These are phyloP conservation scores for Metarhizium humberi DNA, from an alignment of 2,329 filamentous ascomycete species.

Conservation along the genomic window DNA sequence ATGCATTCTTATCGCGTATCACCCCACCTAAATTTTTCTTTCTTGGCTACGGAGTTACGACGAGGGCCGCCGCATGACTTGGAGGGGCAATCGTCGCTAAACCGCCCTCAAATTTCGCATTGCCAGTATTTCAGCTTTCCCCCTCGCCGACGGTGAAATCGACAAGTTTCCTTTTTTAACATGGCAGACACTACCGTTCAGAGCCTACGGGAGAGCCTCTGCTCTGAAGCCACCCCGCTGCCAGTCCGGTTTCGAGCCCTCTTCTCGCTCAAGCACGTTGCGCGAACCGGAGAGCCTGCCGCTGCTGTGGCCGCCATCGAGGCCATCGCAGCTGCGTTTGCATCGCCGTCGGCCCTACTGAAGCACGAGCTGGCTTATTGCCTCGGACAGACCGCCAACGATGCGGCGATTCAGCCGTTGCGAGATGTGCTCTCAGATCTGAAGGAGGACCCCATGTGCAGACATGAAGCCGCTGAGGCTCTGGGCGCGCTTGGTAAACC, in stretches of 20 bases:
- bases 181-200: conserved; percentile 39
- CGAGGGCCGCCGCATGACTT: neutral
- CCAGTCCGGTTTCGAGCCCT: conserved; percentile 89
- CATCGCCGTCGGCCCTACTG: conserved; percentile 76
- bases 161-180: neutral
- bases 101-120: neutral
- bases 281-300: conserved; percentile 57
- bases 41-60: conserved; percentile 5
- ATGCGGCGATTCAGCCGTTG: conserved; percentile 63
- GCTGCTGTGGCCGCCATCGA: conserved; percentile 46
- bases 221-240: conserved; percentile 71
- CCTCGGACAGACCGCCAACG: conserved; percentile 79
- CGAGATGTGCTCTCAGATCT: conserved; percentile 65
- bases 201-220: conserved; percentile 65
- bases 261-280: conserved; percentile 94
- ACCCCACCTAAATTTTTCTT: conserved; percentile 28
- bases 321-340: conserved; percentile 82
- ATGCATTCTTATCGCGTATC: conserved; percentile 9
- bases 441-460: conserved; percentile 86
- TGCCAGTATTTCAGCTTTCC: neutral
- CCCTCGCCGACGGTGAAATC: neutral
- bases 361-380: conserved; percentile 98
- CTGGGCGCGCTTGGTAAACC: conserved; percentile 76
- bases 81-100: conserved; percentile 2
- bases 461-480: conserved; percentile 94